Evolutionary conservation across 768 basidiomycete species (phyloP), one percentile per base, ranked within the genome.

Genomic region (Lactarius deliciosus): DNA sequence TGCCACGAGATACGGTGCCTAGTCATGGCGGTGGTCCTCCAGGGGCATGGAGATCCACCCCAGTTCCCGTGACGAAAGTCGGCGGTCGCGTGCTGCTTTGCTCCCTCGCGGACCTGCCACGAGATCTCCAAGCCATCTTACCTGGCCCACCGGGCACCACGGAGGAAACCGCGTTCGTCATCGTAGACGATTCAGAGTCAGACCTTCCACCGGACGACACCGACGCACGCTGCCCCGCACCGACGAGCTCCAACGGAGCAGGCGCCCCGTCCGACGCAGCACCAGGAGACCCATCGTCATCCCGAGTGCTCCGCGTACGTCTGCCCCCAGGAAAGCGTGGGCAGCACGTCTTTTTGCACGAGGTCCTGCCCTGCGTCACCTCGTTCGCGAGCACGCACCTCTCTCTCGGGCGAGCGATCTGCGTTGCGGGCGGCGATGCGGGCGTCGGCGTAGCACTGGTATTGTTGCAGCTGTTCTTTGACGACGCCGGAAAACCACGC

Each of bases 361-460:
- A 73, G 15, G 75, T 83, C 41, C 76, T 92, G 0, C 85, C 88
- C 0, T 74, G 69, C 8, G 75, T 83, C 1, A 76, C 84, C 60
- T 71, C 72, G 1, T 89, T 86, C 71, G 81, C 86, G 36, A 69
- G 69, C 1, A 28, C 65, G 0, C 75, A 81, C 15, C 77, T 92
- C 1, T 53, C 70, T 10, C 43, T 70, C 16, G 79, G 78, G 0
- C 70, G 67, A 18, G 76, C 86, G 25, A 81, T 81, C 28, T 87
- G 86, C 68, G 80, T 80, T 34, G 79, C 79, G 0, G 89, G 89
- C 9, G 83, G 82, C 36, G 89, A 94, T 70, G 72, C 79, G 3
- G 83, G 86, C 61, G 81, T 89, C 3, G 90, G 91, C 2, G 79
- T 92, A 1, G 85, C 81, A 0, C 70, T 92, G 2, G 83, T 80